Evolutionary conservation across 2,329 filamentous ascomycete genomes (phyloP).

Genomic region (Fusarium sp.): DNA sequence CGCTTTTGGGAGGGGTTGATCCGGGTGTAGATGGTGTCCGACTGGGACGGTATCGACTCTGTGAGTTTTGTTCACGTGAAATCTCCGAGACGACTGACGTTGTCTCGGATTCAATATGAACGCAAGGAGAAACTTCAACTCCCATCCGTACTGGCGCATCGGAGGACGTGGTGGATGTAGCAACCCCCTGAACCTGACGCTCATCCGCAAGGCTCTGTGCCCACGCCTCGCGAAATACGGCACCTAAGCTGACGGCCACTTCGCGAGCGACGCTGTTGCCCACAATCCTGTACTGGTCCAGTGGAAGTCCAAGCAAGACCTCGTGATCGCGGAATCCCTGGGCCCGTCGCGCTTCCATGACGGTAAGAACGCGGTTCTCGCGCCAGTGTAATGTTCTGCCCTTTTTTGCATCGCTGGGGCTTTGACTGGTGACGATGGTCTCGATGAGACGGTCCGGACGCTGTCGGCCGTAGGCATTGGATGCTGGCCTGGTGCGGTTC

Average conservation of each 20-base stretch:
- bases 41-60: conserved; percentile 8
- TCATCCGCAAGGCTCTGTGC: conserved; percentile 40
- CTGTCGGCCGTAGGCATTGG: conserved; percentile 63
- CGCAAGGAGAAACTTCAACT: conserved; percentile 19
- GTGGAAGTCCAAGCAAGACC: conserved; percentile 67
- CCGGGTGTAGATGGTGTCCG: conserved; percentile 1
- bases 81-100: conserved; percentile 5
- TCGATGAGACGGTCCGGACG: conserved; percentile 62
- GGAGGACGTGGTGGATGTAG: background rate
- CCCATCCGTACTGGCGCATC: conserved; percentile 1
- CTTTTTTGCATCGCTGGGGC: conserved; percentile 62
- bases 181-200: background rate
- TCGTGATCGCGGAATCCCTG: conserved; percentile 78
- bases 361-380: conserved; percentile 66
- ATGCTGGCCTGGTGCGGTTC: conserved; percentile 53
- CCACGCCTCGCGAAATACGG: conserved; percentile 68
- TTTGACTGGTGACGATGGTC: conserved; percentile 68
- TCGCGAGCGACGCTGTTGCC: conserved; percentile 81
- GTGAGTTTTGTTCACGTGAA: background rate
- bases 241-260: conserved; percentile 71
- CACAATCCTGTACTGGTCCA: conserved; percentile 70
- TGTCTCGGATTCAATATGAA: conserved; percentile 16
- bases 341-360: conserved; percentile 73
- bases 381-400: conserved; percentile 71
- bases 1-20: conserved; percentile 1